Base-by-base conservation (phyloP, 176 grass and related monocot genomes). In the Lolium rigidum region DNA sequence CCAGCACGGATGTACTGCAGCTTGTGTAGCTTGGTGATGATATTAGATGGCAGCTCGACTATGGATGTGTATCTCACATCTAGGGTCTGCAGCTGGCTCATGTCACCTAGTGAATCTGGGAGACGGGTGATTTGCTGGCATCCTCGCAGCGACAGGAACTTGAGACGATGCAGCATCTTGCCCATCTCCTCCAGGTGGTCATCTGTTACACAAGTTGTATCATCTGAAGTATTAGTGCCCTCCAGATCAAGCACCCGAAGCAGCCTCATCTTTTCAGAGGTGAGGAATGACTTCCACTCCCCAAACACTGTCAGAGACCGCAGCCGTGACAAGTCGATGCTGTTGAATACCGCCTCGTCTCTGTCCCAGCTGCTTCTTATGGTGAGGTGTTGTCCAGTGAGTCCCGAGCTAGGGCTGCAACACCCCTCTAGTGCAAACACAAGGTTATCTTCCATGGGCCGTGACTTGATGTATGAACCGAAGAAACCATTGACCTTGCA, bases 161-260 rank as follows among this genome's bases (percentile, higher is more conserved):
- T 88, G 28, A 85, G 74, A 10, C 77, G 81, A 31, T 8, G 38
- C 1, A 73, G 7, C 15, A 70, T 6, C 35, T 82, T 38, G 16
- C 9, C 5, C 3, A 91, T 79, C 0, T 18, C 1, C 0, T 67
- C 5, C 0, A 91, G 2, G 4, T 44, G 17, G 24, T 1, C 4
- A 51, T 87, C 0, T 21, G 2, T 51, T 17, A 86, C 38, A 48
- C 17, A 5, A 0, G 2, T 35, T 16, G 25, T 7, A 66, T 2
- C 14, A 28, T 5, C 5, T 37, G 15, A 17, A 6, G 14, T 66
- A 66, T 0, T 0, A 10, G 28, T 44, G 6, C 13, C 59, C 64
- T 91, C 81, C 3, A 92, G 26, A 50, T 92, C 86, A 21, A 92
- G 17, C 21, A 76, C 74, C 0, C 74, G 49, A 11, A 76, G 74